Base-by-base conservation (phyloP, 768 basidiomycete genomes). In the Suillus paluster region DNA sequence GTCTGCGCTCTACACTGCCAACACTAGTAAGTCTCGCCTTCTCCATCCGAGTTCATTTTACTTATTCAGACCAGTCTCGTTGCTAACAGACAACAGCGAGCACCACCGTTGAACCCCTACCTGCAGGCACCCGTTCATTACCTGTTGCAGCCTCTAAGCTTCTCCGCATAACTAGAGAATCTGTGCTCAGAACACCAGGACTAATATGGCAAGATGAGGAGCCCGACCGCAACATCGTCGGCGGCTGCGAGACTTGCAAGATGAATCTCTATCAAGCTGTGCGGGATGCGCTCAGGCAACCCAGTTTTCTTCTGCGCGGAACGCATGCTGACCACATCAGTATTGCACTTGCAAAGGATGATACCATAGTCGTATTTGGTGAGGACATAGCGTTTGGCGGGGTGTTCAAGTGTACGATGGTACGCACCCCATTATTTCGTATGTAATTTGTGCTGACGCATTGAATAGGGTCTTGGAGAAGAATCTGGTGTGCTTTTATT, bases 201-300 rank as follows among this genome's bases (percentile, higher is more conserved):
- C 72, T 95, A 53, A 70, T 66, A n/a, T 95, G 91, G 90, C 71
- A 79, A 12, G 90, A 92, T 61, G 87, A 86, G 39, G 85, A 84
- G 56, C 73, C 82, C 12, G 65, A 80, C 53, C 77, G 74, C 46
- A 77, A 77, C 39, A 81, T 86, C 42, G 77, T 89, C 15, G 91
- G 86, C 21, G 92, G 92, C 17, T 84, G 92, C 56, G 91, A 94
- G 75, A 96, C 94, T 21, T 86, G 94, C 66, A 95, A 95, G 79
- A 97, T 97, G 94, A 98, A 98, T 72, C 80, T 90, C 66, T 97
- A 95, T 75, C 95, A 97, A 72, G 92, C 96, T 1, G 85, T 98
- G 15, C 83, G 96, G 52, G 94, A 97, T 73, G 94, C 94, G 2
- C 85, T 97, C 80, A 90, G 89, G 92, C 90, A 68, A 55, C 77